Percentiles rank a stretch among this genome's conserved stretches.
phyloP scores from a whole-genome alignment of 257 asterid species.

The Handroanthus guayacan region DNA sequence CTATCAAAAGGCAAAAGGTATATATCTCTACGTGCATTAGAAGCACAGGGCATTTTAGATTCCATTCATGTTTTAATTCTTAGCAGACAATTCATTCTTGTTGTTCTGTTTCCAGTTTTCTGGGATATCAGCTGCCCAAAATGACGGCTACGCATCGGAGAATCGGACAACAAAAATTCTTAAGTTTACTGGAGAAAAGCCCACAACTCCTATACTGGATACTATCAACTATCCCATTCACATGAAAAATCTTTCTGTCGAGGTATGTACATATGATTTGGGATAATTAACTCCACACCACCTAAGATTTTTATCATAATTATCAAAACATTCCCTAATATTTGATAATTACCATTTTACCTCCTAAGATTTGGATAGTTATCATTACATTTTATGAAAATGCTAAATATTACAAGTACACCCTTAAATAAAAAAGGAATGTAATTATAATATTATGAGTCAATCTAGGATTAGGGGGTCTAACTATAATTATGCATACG shows the following conservation, averaged over 20 bases:
- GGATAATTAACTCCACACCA: no score
- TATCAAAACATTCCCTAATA: neutral
- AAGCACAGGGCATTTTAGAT: neutral
- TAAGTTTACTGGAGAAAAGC: conserved; percentile 60
- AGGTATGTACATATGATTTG: conserved; percentile 40
- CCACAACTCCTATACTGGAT: conserved; percentile 66
- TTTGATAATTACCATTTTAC: no score
- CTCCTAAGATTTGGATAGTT: no score
- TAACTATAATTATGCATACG: no score
- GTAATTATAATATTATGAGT: no score
- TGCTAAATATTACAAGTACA: no score
- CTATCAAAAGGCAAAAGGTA: conserved; percentile 44
- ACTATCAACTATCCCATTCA: conserved; percentile 69
- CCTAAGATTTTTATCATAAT: no score
- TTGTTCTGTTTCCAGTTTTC: conserved; percentile 34
- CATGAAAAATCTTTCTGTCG: conserved; percentile 69
- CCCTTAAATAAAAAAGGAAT: no score
- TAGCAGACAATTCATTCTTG: neutral
- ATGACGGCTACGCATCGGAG: conserved; percentile 31
- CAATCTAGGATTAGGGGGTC: no score
- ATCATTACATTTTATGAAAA: no score
- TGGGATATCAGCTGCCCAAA: conserved; percentile 40
- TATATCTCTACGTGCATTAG: neutral
- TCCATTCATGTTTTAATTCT: neutral
- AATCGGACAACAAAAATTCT: conserved; percentile 35